phyloP scores from a whole-genome alignment of 257 asterid genomes.

The Nyctanthes arbortristis region DNA sequence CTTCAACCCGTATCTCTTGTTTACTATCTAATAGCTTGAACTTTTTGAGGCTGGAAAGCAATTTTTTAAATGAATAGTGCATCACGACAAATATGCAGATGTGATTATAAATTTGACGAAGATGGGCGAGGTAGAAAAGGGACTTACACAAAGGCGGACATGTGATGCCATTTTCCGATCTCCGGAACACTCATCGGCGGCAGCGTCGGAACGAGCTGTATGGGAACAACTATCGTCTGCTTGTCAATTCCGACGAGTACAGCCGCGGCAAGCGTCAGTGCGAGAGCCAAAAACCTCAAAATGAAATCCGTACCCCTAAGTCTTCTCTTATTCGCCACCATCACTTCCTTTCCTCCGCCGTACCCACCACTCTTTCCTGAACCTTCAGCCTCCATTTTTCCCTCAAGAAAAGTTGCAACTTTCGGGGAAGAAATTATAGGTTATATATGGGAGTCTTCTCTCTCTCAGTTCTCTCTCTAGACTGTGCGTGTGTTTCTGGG shows the following conservation, averaged over 20 bases:
- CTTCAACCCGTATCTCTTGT: too few species aligned
- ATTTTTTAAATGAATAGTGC: too few species aligned
- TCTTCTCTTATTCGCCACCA: conserved; percentile 31
- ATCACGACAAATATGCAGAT: too few species aligned
- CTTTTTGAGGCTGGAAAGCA: too few species aligned
- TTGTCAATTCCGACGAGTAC: conserved; percentile 41
- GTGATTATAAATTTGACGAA: too few species aligned
- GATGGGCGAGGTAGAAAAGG: not conserved
- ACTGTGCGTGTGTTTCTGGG: too few species aligned
- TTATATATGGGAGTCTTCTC: not conserved
- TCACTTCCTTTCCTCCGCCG: conserved; percentile 17
- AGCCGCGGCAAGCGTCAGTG: conserved; percentile 41
- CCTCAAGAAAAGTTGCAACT: not conserved
- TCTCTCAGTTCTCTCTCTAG: not conserved
- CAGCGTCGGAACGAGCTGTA: conserved; percentile 29
- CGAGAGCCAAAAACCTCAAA: conserved; percentile 40
- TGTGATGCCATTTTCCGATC: conserved; percentile 45
- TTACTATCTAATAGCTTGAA: too few species aligned
- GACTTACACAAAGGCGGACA: conserved; percentile 58
- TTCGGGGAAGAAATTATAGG: not conserved
- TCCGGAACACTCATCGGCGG: conserved; percentile 45
- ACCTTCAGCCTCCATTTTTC: conserved; percentile 19
- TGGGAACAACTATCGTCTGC: conserved; percentile 29
- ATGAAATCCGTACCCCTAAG: conserved; percentile 27
- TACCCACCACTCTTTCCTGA: conserved; percentile 7